Evolutionary conservation across 2,329 filamentous ascomycete species (phyloP).

Genomic region (Venturia carpophila): DNA sequence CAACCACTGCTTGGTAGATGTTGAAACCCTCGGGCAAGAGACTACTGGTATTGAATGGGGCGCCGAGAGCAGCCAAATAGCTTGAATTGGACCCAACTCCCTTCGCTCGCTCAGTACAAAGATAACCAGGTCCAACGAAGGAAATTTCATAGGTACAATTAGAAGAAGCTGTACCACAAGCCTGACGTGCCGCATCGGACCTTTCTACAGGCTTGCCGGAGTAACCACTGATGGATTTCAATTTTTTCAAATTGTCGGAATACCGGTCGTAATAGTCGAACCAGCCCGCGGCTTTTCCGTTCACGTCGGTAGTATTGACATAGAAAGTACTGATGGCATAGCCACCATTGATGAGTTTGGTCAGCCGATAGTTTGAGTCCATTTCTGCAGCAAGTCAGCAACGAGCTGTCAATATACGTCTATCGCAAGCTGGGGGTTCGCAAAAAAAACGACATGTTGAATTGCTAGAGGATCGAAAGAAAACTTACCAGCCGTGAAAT

Average conservation of each 20-base stretch:
- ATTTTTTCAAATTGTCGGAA: slow-evolving; percentile 23
- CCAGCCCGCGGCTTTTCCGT: slow-evolving; percentile 22
- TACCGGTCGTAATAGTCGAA: slow-evolving; percentile 27
- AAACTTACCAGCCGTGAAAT: slow-evolving; percentile 30
- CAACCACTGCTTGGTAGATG: slow-evolving; percentile 28
- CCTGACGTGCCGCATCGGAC: slow-evolving; percentile 24
- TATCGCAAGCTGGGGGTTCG: too few species aligned
- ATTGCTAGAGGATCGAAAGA: too few species aligned
- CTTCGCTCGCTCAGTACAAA: slow-evolving; percentile 29
- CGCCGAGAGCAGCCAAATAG: slow-evolving; percentile 23
- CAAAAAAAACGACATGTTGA: too few species aligned
- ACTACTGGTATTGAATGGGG: slow-evolving; percentile 28
- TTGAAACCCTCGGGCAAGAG: slow-evolving; percentile 29
- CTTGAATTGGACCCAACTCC: slow-evolving; percentile 21
- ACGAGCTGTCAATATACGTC: slow-evolving; percentile 17
- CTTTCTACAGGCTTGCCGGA: slow-evolving; percentile 27
- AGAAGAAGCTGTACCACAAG: slow-evolving; percentile 28
- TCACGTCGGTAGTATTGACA: slow-evolving; percentile 31
- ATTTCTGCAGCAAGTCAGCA: not conserved
- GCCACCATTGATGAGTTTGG: slow-evolving; percentile 16
- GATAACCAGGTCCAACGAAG: slow-evolving; percentile 32
- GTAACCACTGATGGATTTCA: slow-evolving; percentile 29
- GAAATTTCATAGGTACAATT: slow-evolving; percentile 32
- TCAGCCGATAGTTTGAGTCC: not conserved
- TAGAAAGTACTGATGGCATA: slow-evolving; percentile 27